These are phyloP conservation scores for Lycium barbarum DNA, from an alignment of 257 asterid genomes.

Conservation along the genomic window DNA sequence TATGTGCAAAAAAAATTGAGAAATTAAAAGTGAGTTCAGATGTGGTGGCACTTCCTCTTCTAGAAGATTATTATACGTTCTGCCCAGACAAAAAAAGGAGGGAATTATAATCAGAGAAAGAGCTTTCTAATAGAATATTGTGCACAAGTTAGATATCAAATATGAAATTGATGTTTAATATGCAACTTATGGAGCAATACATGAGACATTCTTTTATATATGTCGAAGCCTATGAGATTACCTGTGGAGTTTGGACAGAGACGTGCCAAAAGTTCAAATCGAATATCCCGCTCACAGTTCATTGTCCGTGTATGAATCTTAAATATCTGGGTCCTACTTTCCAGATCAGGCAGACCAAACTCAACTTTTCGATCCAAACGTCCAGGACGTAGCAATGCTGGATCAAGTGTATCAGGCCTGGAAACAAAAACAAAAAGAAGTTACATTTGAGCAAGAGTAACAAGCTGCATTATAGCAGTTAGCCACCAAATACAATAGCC, in stretches of 20 bases:
- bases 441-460: too few species aligned
- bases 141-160: conserved; percentile 6
- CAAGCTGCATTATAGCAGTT: background rate
- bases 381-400: conserved; percentile 93
- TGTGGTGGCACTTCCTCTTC: background rate
- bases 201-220: background rate
- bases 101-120: background rate
- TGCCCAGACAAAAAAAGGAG: background rate
- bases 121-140: background rate
- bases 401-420: conserved; percentile 98
- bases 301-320: conserved; percentile 83
- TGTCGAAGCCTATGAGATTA: conserved; percentile 33
- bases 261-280: conserved; percentile 85
- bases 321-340: conserved; percentile 79
- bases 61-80: background rate
- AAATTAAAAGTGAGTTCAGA: background rate
- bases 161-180: background rate
- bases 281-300: conserved; percentile 83
- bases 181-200: conserved; percentile 21
- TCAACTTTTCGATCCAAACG: conserved; percentile 93
- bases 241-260: conserved; percentile 98
- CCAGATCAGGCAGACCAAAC: conserved; percentile 94
- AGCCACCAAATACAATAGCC: background rate
- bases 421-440: background rate
- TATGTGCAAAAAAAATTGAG: background rate